A percentile compares a stretch with the other conserved stretches of the same genome.
Evolutionary conservation across 2,329 filamentous ascomycete species (phyloP).

Genomic region (Xylariales sp.): DNA sequence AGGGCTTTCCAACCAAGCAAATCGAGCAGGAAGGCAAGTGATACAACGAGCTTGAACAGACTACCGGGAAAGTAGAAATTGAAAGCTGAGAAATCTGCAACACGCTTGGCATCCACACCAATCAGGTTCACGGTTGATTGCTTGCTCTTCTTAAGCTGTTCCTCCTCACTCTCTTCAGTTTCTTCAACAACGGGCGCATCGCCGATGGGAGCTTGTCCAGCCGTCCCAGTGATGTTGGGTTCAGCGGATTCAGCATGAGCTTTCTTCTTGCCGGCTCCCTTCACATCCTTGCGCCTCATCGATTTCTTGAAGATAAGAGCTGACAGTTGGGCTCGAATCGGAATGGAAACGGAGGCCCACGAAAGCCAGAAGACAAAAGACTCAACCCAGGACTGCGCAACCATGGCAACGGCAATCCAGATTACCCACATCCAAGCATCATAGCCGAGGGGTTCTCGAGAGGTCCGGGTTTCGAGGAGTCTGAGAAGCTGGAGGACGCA

Average conservation of each 20-base stretch:
- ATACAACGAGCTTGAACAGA: slow-evolving; percentile 59
- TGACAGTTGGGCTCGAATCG: slow-evolving; percentile 65
- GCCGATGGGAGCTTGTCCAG: slow-evolving; percentile 21
- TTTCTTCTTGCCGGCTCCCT: slow-evolving; percentile 48
- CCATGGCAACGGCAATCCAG: slow-evolving; percentile 55
- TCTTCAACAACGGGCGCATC: slow-evolving; percentile 26
- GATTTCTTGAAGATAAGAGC: slow-evolving; percentile 73
- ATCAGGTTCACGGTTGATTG: slow-evolving; percentile 76
- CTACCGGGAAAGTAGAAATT: slow-evolving; percentile 63
- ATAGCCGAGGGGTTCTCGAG: slow-evolving; percentile 38
- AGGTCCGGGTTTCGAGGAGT: slow-evolving; percentile 53
- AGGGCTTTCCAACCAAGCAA: slow-evolving; percentile 71
- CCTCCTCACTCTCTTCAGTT: slow-evolving; percentile 43
- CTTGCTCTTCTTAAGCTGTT: slow-evolving; percentile 44
- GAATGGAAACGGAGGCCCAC: slow-evolving; percentile 58
- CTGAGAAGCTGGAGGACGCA: slow-evolving; percentile 62
- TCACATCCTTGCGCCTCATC: slow-evolving; percentile 72
- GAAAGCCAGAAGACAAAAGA: slow-evolving; percentile 64
- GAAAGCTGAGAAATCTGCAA: slow-evolving; percentile 64
- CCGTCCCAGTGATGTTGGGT: slow-evolving; percentile 18
- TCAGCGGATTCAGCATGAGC: slow-evolving; percentile 24
- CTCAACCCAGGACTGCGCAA: slow-evolving; percentile 58
- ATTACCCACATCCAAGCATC: slow-evolving; percentile 66
- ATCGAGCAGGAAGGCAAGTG: slow-evolving; percentile 60
- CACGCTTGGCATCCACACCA: slow-evolving; percentile 67